Evolutionary conservation across 495 filamentous ascomycete species (phyloP).

Genomic region (Jackrogersella minutella): DNA sequence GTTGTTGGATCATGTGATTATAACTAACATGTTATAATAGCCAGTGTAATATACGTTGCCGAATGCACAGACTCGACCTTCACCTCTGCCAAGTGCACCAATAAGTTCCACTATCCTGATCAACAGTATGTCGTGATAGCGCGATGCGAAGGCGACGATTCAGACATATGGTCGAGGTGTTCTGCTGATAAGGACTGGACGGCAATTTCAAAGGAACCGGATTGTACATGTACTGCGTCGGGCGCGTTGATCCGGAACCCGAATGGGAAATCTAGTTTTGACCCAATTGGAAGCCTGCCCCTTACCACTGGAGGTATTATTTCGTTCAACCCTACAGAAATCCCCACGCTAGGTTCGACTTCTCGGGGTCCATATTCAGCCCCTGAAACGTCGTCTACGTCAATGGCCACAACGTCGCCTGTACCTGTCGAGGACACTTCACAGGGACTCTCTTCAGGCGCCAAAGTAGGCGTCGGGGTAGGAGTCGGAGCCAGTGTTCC

Average conservation of each 20-base stretch:
- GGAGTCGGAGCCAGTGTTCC: conserved; percentile 12
- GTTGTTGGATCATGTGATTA: neutral
- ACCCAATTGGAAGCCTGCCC: conserved; percentile 6
- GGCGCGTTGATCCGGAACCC: conserved; percentile 32
- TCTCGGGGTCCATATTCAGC: neutral
- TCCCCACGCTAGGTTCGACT: conserved; percentile 1
- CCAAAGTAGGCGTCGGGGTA: conserved; percentile 8
- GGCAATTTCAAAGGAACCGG: conserved; percentile 30
- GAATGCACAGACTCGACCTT: conserved; percentile 46
- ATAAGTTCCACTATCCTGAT: conserved; percentile 35
- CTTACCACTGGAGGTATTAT: conserved; percentile 13
- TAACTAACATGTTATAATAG: conserved; percentile 2
- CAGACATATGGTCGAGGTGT: conserved; percentile 32
- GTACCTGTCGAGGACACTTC: neutral
- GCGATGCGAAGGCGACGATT: conserved; percentile 33
- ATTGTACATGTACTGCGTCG: conserved; percentile 31
- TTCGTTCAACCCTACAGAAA: conserved; percentile 18
- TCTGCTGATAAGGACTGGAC: conserved; percentile 15
- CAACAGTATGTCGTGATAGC: conserved; percentile 39
- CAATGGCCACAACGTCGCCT: neutral
- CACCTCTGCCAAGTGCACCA: conserved; percentile 30
- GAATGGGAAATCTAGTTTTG: conserved; percentile 26
- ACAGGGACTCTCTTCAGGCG: conserved; percentile 3
- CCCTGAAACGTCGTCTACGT: neutral
- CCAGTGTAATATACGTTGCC: conserved; percentile 45